Percentiles rank a stretch among this genome's conserved stretches.
Conservation (phyloP, 192 early-diverging fungal species). For the Coemansia sp. region DNA sequence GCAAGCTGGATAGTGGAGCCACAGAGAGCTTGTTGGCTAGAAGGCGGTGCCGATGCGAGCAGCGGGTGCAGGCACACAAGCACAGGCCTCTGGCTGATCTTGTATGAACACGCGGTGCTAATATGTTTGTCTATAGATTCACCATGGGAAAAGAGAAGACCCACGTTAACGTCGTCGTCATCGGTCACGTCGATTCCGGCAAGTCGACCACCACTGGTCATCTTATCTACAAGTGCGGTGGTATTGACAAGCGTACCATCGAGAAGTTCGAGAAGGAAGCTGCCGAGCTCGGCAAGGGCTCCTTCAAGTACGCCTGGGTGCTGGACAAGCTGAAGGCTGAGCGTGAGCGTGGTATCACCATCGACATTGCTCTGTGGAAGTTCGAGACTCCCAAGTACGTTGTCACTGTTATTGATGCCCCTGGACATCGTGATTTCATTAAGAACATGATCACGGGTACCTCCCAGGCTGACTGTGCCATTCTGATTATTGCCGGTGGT, state of each 20-base stretch:
- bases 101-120: neutral
- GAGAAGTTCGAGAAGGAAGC: conserved; percentile 99
- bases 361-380: conserved; percentile 97
- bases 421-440: conserved; percentile 99
- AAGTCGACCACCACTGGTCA: conserved; percentile 99
- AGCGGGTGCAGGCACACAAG: no score
- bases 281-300: conserved; percentile 97
- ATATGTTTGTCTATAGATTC: conserved; percentile 7
- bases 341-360: conserved; percentile 99
- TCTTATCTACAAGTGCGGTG: conserved; percentile 99
- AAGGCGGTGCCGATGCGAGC: no score
- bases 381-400: conserved; percentile 95
- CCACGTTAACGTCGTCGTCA: conserved; percentile 94
- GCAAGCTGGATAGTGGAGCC: no score
- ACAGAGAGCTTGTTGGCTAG: no score
- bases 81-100: no score
- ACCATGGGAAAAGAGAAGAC: conserved; percentile 84
- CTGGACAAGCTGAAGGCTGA: conserved; percentile 99
- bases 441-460: conserved; percentile 99
- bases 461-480: conserved; percentile 96
- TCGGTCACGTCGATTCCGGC: conserved; percentile 99
- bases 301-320: conserved; percentile 99
- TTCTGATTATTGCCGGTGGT: conserved; percentile 93
- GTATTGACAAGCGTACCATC: conserved; percentile 99
- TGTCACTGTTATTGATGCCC: conserved; percentile 99